Conservation (phyloP, 441 rosid species). For the Theobroma grandiflorum region DNA sequence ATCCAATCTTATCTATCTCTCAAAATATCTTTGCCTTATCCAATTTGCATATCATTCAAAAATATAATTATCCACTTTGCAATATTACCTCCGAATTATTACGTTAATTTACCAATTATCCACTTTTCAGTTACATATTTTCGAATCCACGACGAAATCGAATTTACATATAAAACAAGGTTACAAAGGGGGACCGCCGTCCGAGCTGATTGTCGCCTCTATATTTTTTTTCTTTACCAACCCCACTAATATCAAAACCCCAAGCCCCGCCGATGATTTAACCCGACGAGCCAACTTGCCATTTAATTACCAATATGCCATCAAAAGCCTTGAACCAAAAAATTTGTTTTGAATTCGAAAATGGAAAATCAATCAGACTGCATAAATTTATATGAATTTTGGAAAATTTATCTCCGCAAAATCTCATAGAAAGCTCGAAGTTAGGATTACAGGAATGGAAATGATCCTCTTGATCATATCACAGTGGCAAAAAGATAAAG, state of each 20-base stretch:
- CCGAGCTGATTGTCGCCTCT: too few species aligned
- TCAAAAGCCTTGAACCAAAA: neutral
- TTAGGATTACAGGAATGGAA: conserved; percentile 21
- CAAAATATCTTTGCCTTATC: too few species aligned
- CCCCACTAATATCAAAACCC: conserved; percentile 38
- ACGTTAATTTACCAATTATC: too few species aligned
- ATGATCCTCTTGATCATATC: conserved; percentile 19
- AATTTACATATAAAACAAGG: too few species aligned
- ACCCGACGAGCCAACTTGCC: neutral
- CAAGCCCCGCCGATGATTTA: conserved; percentile 38
- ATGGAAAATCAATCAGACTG: neutral
- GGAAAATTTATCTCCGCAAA: conserved; percentile 24
- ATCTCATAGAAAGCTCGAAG: conserved; percentile 23
- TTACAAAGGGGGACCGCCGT: too few species aligned
- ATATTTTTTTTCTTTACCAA: conserved; percentile 33
- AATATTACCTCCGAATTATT: too few species aligned
- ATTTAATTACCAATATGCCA: conserved; percentile 10
- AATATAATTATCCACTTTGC: too few species aligned
- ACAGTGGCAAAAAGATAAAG: neutral
- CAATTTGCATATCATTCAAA: too few species aligned
- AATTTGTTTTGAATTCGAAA: conserved; percentile 20
- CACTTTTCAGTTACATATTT: too few species aligned
- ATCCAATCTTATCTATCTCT: too few species aligned
- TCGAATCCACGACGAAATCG: too few species aligned
- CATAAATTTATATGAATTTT: neutral